These are phyloP conservation scores for Aspergillus bombycis DNA, from an alignment of 2,329 filamentous ascomycete species.

Conservation along the genomic window DNA sequence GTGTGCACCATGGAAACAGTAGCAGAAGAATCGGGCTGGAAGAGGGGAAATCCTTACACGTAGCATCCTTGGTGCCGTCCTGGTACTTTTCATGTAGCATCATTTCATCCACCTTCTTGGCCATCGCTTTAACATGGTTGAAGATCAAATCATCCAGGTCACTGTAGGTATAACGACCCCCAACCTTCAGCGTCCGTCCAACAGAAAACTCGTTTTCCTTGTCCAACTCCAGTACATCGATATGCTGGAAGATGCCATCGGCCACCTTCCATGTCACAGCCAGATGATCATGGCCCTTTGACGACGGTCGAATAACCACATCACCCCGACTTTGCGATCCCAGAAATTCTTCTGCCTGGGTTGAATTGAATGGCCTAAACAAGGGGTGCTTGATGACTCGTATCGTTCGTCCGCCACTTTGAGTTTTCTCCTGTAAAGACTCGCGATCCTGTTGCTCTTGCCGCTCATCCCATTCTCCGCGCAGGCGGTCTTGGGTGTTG, in stretches of 20 bases:
- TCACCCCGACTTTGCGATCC: slow-evolving; percentile 84
- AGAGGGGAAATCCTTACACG: slow-evolving; percentile 64
- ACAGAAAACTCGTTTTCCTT: slow-evolving; percentile 97
- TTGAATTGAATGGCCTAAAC: slow-evolving; percentile 89
- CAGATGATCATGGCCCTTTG: slow-evolving; percentile 92
- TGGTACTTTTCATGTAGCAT: slow-evolving; percentile 95
- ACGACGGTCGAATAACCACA: slow-evolving; percentile 92
- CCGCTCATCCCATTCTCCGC: slow-evolving; percentile 82
- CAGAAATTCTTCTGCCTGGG: slow-evolving; percentile 90
- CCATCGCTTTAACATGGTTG: slow-evolving; percentile 96
- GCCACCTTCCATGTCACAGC: slow-evolving; percentile 98
- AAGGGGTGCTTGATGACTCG: slow-evolving; percentile 97
- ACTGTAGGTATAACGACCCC: slow-evolving; percentile 85
- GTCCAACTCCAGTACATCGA: slow-evolving; percentile 93
- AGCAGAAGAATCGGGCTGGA: background rate
- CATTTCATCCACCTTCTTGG: slow-evolving; percentile 95
- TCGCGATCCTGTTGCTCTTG: slow-evolving; percentile 83
- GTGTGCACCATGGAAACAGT: no score
- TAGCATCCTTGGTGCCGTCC: slow-evolving; percentile 74
- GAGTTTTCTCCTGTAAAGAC: slow-evolving; percentile 81
- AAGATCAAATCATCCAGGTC: slow-evolving; percentile 98
- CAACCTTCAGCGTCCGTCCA: slow-evolving; percentile 81
- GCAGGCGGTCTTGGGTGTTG: slow-evolving; percentile 70
- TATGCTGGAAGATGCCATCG: slow-evolving; percentile 94
- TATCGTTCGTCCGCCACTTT: slow-evolving; percentile 80